Percentiles rank a stretch among this genome's conserved stretches.
Evolutionary conservation across 345 rosid species (phyloP).

Genomic region (Pseudoturritis turrita): DNA sequence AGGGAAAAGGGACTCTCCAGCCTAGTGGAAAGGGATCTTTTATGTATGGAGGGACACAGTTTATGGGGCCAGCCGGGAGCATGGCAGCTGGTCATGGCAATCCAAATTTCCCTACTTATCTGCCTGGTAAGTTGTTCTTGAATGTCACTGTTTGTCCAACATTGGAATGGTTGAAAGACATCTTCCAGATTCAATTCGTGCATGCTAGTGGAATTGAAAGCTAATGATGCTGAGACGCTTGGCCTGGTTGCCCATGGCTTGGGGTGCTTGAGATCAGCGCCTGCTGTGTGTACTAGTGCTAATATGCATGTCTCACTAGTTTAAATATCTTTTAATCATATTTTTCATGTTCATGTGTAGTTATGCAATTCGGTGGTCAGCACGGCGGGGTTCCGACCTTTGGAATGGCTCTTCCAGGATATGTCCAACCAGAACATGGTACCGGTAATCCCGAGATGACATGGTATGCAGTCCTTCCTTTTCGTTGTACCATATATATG

Average conservation of each 20-base stretch:
- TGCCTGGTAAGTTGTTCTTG: slow-evolving; percentile 54
- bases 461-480: slow-evolving; percentile 47
- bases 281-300: background rate
- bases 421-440: slow-evolving; percentile 68
- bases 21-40: slow-evolving; percentile 68
- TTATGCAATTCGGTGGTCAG: slow-evolving; percentile 93
- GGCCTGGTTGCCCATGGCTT: background rate
- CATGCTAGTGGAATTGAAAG: slow-evolving; percentile 4
- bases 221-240: background rate
- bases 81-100: slow-evolving; percentile 65
- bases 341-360: slow-evolving; percentile 8
- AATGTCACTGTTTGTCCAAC: background rate
- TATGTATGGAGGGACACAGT: slow-evolving; percentile 64
- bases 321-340: background rate
- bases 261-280: background rate
- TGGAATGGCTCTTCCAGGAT: slow-evolving; percentile 90
- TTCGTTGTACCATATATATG: background rate
- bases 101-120: slow-evolving; percentile 75
- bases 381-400: slow-evolving; percentile 90
- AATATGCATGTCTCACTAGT: background rate
- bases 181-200: background rate
- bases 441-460: slow-evolving; percentile 90
- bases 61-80: slow-evolving; percentile 61
- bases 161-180: background rate
- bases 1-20: slow-evolving; percentile 62